Evolutionary conservation across 1,284 basidiomycete species (phyloP), one percentile per base, ranked within the genome.

Genomic region (Moniliella sp.): DNA sequence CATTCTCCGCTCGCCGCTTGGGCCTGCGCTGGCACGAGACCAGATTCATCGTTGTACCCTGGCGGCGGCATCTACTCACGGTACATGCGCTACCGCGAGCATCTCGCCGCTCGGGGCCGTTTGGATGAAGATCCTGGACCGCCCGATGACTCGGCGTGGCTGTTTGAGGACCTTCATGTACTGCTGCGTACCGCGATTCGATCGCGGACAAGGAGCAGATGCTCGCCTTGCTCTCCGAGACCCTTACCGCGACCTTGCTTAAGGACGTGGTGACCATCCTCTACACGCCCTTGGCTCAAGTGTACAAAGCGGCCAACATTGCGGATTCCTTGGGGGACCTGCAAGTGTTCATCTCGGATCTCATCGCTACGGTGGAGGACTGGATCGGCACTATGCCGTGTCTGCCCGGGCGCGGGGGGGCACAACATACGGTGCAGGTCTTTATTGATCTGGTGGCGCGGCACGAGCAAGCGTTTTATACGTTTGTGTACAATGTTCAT

Each of bases 211-310:
- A 83, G 49, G 82, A 97, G 57, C 79, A 88, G 61, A 56, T 99
- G 45, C 78, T 97, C 45, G 79, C 76, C 31, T 66, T 99, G 29
- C 78, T 99, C 32, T 94, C 93, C 46, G 88, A 99, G 71, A 84
- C 86, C 9, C 77, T 76, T 25, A 97, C 91, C 0, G 75, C 91
- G 2, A 88, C 94, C 30, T 65, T 99, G 25, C 66, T 97, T 48
- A 94, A 88, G 63, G 91, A 99, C 59, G 94, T 99, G 40, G 84
- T 99, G 48, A 94, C 91, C 8, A 97, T 99, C 40, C 97, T 99
- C 63, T 99, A 99, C 62, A 66, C 86, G 1, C 91, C 91, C 1
- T 67, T 99, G n/a, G 91, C 91, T 0, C 81, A 88, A 50, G 91
- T 97, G 2, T 99, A 97, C 66, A 78, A 81, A 55, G 88, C 88